Conservation (phyloP, 176 grass and related monocot genomes). For the Aegilops speltoides region DNA sequence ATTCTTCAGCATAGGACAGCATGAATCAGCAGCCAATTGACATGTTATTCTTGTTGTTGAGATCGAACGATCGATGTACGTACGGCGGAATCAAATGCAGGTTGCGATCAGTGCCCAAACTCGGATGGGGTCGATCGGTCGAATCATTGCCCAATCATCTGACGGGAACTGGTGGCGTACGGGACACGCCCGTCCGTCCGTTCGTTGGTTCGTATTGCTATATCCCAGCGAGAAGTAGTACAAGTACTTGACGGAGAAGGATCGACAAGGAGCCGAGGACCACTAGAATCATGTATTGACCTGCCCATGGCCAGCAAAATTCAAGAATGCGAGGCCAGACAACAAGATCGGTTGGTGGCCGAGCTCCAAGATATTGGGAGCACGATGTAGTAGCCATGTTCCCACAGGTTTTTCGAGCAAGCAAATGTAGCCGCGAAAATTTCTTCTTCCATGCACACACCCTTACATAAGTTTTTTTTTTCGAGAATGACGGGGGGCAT, state of each 20-base stretch:
- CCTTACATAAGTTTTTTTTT: no score
- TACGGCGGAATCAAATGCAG: background rate
- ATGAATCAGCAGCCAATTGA: no score
- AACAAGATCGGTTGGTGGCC: background rate
- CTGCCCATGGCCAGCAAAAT: background rate
- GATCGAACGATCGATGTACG: background rate
- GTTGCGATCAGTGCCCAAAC: background rate
- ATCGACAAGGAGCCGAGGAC: background rate
- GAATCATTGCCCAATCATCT: constrained; percentile 16
- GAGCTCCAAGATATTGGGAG: background rate
- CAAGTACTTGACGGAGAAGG: background rate
- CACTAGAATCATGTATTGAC: background rate
- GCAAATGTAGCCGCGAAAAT: background rate
- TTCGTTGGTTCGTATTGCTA: background rate
- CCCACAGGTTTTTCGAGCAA: background rate
- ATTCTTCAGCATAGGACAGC: no score
- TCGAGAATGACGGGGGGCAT: no score
- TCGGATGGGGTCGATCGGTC: background rate
- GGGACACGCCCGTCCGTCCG: background rate
- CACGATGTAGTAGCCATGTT: background rate
- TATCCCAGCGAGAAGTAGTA: background rate
- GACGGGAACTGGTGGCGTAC: background rate
- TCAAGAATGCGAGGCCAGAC: background rate
- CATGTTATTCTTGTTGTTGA: background rate
- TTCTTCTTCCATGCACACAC: background rate